Evolutionary conservation across 371 early-diverging fungal genomes (phyloP), one percentile per base, ranked within the genome.

Genomic region (Rhizopus arrhizus): DNA sequence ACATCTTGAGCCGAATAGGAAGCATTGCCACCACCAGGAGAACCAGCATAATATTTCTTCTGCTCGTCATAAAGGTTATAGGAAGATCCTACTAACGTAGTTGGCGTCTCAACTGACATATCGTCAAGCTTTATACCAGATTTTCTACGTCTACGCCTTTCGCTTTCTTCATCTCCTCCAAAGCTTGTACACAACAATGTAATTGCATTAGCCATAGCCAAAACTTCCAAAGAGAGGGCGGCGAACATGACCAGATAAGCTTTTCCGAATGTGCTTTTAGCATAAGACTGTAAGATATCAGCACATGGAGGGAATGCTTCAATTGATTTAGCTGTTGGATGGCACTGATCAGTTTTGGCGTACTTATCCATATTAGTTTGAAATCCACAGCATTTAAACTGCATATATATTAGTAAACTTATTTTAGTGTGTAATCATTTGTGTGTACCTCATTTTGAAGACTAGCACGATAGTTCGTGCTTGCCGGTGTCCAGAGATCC

Each of bases 341-440:
- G 47, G 53, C 80, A 77, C 2, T 46, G 58, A 10, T 64, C 55
- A 11, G 68, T 68, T 33, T 64, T 15, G 0, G 66, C 68, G 31
- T 59, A 70, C 28, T 69, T 64, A 49, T 79, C 75, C 42, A 59
- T 67, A 4, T 56, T 54, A 31, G 70, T 72, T 53, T 77, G 72
- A 53, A 61, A 75, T 49, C 80, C 80, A 65, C 80, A 80, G 52
- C 80, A 80, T 33, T 59, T 48, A 48, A 80, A 80, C 80, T 80
- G 49, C 5, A 36, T 36, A 36, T 12, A 46, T 35, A 42, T 53
- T 22, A 22, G 22, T 22, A 22, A 22, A 22, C 22, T 0, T 22
- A 22, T 22, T 22, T 22, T 22, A 22, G 22, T 22, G 22, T 22
- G 22, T 22, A 22, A 22, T 22, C 22, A 22, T 54, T 41, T 38